These are phyloP conservation scores for Ceratocystis colombiana DNA, from an alignment of 2,329 filamentous ascomycete species.

Conservation along the genomic window DNA sequence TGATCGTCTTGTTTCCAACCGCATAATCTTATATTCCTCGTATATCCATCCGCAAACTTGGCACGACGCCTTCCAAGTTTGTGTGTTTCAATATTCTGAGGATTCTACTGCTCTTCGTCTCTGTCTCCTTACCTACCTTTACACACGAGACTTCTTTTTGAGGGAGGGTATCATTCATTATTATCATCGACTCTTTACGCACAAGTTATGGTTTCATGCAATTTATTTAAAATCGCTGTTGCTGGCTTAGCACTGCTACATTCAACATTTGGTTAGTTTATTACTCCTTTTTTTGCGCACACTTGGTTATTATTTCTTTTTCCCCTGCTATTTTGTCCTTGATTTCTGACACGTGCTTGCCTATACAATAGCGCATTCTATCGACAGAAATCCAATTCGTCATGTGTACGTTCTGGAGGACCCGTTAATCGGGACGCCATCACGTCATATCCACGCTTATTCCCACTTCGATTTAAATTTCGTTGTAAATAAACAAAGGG, in stretches of 20 bases:
- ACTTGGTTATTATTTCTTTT: neutral
- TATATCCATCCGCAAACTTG: slow-evolving; percentile 2
- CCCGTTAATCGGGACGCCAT: slow-evolving; percentile 65
- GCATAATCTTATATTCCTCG: slow-evolving; percentile 6
- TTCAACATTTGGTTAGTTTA: slow-evolving; percentile 21
- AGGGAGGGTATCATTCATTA: neutral
- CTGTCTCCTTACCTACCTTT: neutral
- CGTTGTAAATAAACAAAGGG: slow-evolving; percentile 56
- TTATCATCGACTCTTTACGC: neutral
- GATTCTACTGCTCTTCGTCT: neutral
- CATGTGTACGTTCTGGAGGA: slow-evolving; percentile 65
- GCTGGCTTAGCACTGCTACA: slow-evolving; percentile 20
- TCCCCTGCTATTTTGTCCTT: neutral
- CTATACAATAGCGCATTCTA: slow-evolving; percentile 51
- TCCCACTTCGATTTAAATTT: slow-evolving; percentile 83
- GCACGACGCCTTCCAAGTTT: neutral
- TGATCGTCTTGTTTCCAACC: neutral
- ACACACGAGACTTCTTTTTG: neutral
- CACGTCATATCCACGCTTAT: slow-evolving; percentile 66
- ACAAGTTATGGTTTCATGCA: slow-evolving; percentile 18
- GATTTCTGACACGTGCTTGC: neutral
- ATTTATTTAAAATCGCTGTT: slow-evolving; percentile 14
- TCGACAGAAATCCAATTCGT: slow-evolving; percentile 64
- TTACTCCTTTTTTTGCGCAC: neutral
- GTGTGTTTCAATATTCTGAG: neutral